Percentiles rank a stretch among this genome's conserved stretches.
Conservation (phyloP, 2,329 filamentous ascomycete genomes). For the Talaromyces sp. region DNA sequence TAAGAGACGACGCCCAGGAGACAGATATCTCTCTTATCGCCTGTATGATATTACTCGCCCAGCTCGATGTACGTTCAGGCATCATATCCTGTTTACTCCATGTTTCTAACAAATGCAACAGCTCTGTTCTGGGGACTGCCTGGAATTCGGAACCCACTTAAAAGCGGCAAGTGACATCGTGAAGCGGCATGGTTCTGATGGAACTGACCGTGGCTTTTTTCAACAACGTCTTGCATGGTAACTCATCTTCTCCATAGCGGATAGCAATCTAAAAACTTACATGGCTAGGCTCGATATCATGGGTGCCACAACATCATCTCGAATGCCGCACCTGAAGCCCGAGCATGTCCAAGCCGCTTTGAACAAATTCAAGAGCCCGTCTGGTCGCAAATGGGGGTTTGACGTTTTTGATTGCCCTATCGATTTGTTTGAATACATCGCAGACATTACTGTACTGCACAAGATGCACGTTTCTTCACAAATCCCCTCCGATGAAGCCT, state of each 20-base stretch:
- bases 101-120: background rate
- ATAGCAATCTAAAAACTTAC: background rate
- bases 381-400: background rate
- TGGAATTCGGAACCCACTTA: background rate
- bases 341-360: background rate
- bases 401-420: background rate
- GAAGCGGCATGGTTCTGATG: background rate
- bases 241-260: background rate
- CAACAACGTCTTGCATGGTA: constrained; percentile 2
- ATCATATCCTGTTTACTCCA: background rate
- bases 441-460: background rate
- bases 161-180: background rate
- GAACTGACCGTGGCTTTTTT: background rate
- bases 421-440: background rate
- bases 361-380: background rate
- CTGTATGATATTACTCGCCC: constrained; percentile 1
- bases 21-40: background rate
- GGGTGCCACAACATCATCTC: background rate
- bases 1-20: background rate
- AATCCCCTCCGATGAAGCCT: background rate
- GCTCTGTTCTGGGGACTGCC: background rate
- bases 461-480: background rate
- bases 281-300: background rate
- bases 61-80: background rate
- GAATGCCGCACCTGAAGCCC: background rate